Conservation (phyloP, 192 early-diverging fungal species). For the Coemansia reversa region DNA sequence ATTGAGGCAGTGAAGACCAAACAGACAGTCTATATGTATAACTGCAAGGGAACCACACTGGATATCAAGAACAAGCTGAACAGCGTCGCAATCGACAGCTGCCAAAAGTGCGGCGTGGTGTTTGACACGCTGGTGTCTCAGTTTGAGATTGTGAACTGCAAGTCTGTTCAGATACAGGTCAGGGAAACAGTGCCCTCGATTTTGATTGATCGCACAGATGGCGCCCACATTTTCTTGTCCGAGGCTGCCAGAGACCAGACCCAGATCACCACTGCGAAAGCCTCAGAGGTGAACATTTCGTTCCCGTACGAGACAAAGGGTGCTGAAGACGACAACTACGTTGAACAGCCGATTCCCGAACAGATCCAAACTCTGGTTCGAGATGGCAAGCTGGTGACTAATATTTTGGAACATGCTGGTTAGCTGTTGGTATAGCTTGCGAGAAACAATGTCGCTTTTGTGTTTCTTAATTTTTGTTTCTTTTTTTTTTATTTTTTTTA, state of each 20-base stretch:
- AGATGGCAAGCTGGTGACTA: slow-evolving; percentile 77
- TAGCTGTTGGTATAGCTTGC: slow-evolving; percentile 24
- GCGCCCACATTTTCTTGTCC: slow-evolving; percentile 86
- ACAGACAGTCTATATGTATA: slow-evolving; percentile 92
- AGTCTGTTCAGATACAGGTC: slow-evolving; percentile 84
- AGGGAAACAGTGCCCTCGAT: slow-evolving; percentile 81
- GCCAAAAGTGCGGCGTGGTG: slow-evolving; percentile 83
- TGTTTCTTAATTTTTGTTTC: neutral
- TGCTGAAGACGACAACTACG: slow-evolving; percentile 70
- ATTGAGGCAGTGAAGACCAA: slow-evolving; percentile 80
- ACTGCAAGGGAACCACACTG: slow-evolving; percentile 88
- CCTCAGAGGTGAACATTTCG: slow-evolving; percentile 87
- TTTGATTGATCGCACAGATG: slow-evolving; percentile 90
- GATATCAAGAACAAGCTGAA: slow-evolving; percentile 91
- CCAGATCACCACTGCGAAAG: slow-evolving; percentile 93
- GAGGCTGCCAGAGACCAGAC: slow-evolving; percentile 66
- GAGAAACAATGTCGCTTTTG: neutral
- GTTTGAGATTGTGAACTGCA: slow-evolving; percentile 88
- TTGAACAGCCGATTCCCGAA: slow-evolving; percentile 88
- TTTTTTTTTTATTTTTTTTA: slow-evolving; percentile 3
- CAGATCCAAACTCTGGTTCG: slow-evolving; percentile 88
- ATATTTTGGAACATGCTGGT: slow-evolving; percentile 82
- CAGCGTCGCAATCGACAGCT: slow-evolving; percentile 82
- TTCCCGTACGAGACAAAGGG: slow-evolving; percentile 53
- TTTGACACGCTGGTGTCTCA: slow-evolving; percentile 81